phyloP scores from a whole-genome alignment of 2,329 filamentous ascomycete species.

The Blumeria hordei region DNA sequence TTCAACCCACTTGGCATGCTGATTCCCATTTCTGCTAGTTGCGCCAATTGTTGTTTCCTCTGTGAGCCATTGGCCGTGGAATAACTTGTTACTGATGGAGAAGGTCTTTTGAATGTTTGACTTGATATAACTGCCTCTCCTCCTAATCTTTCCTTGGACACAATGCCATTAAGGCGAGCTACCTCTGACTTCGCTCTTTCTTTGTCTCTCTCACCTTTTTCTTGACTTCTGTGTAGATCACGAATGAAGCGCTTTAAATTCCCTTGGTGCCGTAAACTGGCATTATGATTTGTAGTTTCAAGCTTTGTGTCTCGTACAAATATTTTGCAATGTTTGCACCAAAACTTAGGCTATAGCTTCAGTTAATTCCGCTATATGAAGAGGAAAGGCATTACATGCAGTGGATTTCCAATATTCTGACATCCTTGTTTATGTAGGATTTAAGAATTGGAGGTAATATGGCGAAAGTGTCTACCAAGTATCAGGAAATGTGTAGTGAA shows the following conservation, averaged over 20 bases:
- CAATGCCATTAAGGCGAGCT: slow-evolving; percentile 59
- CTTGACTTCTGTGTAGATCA: slow-evolving; percentile 65
- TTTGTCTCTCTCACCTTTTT: slow-evolving; percentile 57
- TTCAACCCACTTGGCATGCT: slow-evolving; percentile 57
- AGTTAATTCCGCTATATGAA: not conserved
- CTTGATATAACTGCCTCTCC: slow-evolving; percentile 8
- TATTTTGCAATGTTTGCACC: slow-evolving; percentile 89
- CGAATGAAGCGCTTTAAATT: slow-evolving; percentile 74
- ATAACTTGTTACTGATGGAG: slow-evolving; percentile 6
- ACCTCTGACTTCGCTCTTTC: slow-evolving; percentile 67
- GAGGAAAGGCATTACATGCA: slow-evolving; percentile 17
- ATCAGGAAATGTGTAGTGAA: no score
- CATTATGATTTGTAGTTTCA: slow-evolving; percentile 73
- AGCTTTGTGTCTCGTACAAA: slow-evolving; percentile 85
- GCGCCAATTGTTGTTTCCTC: slow-evolving; percentile 61
- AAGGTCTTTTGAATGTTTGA: slow-evolving; percentile 8
- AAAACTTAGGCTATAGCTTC: slow-evolving; percentile 52
- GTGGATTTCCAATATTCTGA: slow-evolving; percentile 98
- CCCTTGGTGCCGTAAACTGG: slow-evolving; percentile 62
- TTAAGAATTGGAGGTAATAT: no score
- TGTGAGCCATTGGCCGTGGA: slow-evolving; percentile 29
- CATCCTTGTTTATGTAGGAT: slow-evolving; percentile 27
- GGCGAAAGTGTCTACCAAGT: no score
- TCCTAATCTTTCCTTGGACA: slow-evolving; percentile 20
- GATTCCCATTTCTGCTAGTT: slow-evolving; percentile 71